Percentiles rank a stretch among this genome's conserved stretches.
Evolutionary conservation across 2,329 filamentous ascomycete genomes (phyloP).

Genomic region (Paraphoma sp.): DNA sequence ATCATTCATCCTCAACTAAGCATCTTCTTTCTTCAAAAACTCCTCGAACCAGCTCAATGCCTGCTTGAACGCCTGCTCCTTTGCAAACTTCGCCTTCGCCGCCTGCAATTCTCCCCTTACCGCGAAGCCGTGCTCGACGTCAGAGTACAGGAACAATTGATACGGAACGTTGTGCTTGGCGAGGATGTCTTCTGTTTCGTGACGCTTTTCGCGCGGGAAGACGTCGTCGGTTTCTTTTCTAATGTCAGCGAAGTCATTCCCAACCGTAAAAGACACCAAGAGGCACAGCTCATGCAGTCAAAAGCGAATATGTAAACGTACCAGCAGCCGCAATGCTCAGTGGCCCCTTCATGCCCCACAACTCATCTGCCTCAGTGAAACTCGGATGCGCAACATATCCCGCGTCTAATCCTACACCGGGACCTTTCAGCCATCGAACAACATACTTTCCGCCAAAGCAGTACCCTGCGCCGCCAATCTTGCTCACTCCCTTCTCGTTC

Average conservation of each 20-base stretch:
- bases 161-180: conserved; percentile 63
- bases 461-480: conserved; percentile 72
- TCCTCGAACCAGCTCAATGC: conserved; percentile 79
- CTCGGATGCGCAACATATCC: conserved; percentile 80
- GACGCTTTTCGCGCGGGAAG: conserved; percentile 63
- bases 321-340: conserved; percentile 68
- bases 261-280: background rate
- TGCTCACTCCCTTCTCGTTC: conserved; percentile 59
- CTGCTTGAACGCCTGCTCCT: conserved; percentile 82
- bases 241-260: background rate
- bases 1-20: too few relatives aligned
- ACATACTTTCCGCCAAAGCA: conserved; percentile 73
- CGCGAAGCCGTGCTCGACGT: conserved; percentile 76
- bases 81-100: conserved; percentile 69
- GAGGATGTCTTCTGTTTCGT: conserved; percentile 66
- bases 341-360: conserved; percentile 63
- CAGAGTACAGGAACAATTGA: conserved; percentile 78
- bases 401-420: conserved; percentile 68
- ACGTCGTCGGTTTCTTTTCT: conserved; percentile 63
- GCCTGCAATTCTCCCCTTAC: conserved; percentile 70
- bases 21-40: conserved; percentile 54
- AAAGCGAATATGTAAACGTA: conserved; percentile 30
- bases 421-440: conserved; percentile 65
- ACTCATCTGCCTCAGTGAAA: conserved; percentile 70
- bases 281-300: background rate